These are phyloP conservation scores for Isatis lusitanica DNA, from an alignment of 441 rosid species.

Conservation along the genomic window DNA sequence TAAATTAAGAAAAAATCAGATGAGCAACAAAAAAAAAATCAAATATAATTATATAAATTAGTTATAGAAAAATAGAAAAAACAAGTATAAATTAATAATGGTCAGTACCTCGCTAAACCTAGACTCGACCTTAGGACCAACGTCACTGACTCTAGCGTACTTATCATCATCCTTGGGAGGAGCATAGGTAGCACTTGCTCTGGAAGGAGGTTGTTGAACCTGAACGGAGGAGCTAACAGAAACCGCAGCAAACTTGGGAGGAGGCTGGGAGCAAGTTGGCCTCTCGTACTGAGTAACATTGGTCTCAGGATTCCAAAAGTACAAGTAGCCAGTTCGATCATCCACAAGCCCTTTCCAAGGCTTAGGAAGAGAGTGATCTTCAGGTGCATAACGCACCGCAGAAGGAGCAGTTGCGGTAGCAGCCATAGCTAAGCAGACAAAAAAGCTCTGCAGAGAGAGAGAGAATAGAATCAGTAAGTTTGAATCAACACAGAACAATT, in stretches of 20 bases:
- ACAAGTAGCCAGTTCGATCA: conserved; percentile 77
- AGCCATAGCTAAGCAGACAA: conserved; percentile 49
- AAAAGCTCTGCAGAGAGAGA: not conserved
- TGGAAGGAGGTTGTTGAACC: conserved; percentile 48
- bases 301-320: conserved; percentile 92
- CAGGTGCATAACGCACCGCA: conserved; percentile 76
- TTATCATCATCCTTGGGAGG: conserved; percentile 51
- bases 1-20: not conserved
- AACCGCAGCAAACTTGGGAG: conserved; percentile 38
- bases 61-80: too few species aligned
- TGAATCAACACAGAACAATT: not conserved
- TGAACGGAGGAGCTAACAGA: conserved; percentile 64
- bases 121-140: conserved; percentile 43
- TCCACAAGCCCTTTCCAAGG: conserved; percentile 95
- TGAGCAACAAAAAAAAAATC: too few species aligned
- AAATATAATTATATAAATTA: too few species aligned
- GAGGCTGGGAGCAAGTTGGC: conserved; percentile 41
- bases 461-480: not conserved
- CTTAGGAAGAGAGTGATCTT: conserved; percentile 88
- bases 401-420: conserved; percentile 58
- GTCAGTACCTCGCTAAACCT: conserved; percentile 53
- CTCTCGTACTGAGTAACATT: conserved; percentile 87
- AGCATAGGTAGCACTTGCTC: conserved; percentile 34
- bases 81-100: not conserved
- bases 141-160: conserved; percentile 38